phyloP scores from a whole-genome alignment of 179 eudicot genomes.

The Beta lomatogona region DNA sequence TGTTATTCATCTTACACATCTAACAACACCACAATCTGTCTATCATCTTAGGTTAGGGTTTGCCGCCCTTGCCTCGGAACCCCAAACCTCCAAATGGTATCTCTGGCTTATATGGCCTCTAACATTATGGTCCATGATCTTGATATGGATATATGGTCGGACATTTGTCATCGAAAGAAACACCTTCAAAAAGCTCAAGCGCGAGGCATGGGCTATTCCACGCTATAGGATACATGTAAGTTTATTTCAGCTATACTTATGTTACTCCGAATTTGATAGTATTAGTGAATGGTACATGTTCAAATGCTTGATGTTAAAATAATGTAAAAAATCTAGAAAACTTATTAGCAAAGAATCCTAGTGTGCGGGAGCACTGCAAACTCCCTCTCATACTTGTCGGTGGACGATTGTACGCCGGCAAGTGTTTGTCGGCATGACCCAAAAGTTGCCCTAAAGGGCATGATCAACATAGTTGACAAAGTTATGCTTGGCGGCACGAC shows the following conservation, averaged over 20 bases:
- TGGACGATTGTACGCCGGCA: too few species aligned
- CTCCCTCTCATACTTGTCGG: too few species aligned
- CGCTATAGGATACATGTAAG: slow-evolving; percentile 42
- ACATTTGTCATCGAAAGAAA: slow-evolving; percentile 67
- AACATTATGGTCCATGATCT: slow-evolving; percentile 59
- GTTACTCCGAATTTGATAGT: too few species aligned
- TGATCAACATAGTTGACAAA: too few species aligned
- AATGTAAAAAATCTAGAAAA: too few species aligned
- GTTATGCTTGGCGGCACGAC: too few species aligned
- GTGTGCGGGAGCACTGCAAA: too few species aligned
- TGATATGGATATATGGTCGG: slow-evolving; percentile 52
- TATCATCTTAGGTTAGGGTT: slow-evolving; percentile 77
- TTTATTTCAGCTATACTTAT: not conserved
- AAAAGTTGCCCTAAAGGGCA: too few species aligned
- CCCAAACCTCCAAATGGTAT: slow-evolving; percentile 66
- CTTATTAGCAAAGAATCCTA: too few species aligned
- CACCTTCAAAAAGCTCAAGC: slow-evolving; percentile 51
- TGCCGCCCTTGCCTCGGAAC: slow-evolving; percentile 70
- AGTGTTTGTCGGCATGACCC: too few species aligned
- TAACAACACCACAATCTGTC: slow-evolving; percentile 75
- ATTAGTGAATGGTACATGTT: too few species aligned
- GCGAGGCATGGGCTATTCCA: slow-evolving; percentile 76
- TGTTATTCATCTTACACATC: slow-evolving; percentile 78
- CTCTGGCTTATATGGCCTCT: slow-evolving; percentile 78
- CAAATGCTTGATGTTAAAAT: too few species aligned